phyloP scores from a whole-genome alignment of 441 rosid genomes.

The Eugenia klotzschiana region DNA sequence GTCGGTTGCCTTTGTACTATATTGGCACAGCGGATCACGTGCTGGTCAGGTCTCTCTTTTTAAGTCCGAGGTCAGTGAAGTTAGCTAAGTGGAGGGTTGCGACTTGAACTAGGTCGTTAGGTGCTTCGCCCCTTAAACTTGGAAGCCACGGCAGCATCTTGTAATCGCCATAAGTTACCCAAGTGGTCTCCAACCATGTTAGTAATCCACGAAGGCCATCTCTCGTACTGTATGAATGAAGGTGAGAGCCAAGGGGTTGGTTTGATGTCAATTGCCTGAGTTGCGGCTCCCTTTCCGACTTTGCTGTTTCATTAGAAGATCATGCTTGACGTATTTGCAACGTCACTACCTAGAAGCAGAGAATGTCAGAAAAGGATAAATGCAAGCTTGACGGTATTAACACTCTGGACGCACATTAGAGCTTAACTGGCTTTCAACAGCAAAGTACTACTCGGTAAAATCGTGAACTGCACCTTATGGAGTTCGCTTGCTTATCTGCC shows the following conservation, averaged over 20 bases:
- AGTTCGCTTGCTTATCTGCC: background rate
- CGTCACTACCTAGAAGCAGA: background rate
- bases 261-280: background rate
- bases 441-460: background rate
- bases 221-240: background rate
- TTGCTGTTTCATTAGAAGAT: background rate
- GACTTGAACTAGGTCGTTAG: background rate
- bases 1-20: background rate
- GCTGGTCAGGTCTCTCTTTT: background rate
- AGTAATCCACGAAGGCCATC: background rate
- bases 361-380: background rate
- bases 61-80: background rate
- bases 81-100: background rate
- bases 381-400: background rate
- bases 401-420: background rate
- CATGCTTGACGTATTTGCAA: background rate
- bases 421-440: background rate
- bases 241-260: background rate
- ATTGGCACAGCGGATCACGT: background rate
- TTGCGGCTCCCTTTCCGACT: background rate
- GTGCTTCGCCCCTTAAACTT: background rate
- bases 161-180: background rate
- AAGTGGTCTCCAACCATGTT: background rate
- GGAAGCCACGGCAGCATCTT: background rate
- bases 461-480: background rate